A percentile compares a stretch with the other conserved stretches of the same genome.
Evolutionary conservation across 2,329 filamentous ascomycete species (phyloP).

Genomic region (Tolypocladium endophyticum): DNA sequence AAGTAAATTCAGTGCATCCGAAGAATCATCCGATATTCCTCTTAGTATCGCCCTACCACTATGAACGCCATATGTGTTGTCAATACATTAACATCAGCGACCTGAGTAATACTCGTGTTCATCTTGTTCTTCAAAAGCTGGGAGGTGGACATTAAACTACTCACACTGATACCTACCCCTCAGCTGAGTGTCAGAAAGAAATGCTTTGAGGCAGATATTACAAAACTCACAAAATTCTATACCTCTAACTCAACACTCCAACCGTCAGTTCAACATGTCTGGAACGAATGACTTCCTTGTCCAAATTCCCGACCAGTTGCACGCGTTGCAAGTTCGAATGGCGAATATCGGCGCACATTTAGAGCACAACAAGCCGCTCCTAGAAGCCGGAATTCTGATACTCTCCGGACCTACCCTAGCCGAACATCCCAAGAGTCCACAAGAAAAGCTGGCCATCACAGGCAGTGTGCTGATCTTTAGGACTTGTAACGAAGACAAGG

Average conservation of each 20-base stretch:
- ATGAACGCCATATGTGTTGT: no score
- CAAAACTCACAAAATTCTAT: background rate
- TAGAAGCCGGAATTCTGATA: background rate
- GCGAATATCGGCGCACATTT: background rate
- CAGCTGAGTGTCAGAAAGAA: background rate
- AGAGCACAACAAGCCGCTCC: background rate
- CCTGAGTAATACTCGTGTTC: no score
- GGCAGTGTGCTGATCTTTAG: background rate
- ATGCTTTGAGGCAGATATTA: no score
- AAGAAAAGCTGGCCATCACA: background rate
- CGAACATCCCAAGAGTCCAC: background rate
- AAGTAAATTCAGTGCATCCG: background rate
- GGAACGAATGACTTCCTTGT: background rate
- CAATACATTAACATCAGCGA: no score
- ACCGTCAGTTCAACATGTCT: background rate
- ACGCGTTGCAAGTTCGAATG: background rate
- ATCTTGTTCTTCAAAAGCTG: no score
- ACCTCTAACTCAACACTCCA: background rate
- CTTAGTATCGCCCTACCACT: no score
- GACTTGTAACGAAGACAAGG: background rate
- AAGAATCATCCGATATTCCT: background rate
- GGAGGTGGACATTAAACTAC: no score
- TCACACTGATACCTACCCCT: background rate
- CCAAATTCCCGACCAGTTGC: background rate
- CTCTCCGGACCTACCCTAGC: background rate